phyloP scores from a whole-genome alignment of 495 filamentous ascomycete species.

The Tuber magnatum region DNA sequence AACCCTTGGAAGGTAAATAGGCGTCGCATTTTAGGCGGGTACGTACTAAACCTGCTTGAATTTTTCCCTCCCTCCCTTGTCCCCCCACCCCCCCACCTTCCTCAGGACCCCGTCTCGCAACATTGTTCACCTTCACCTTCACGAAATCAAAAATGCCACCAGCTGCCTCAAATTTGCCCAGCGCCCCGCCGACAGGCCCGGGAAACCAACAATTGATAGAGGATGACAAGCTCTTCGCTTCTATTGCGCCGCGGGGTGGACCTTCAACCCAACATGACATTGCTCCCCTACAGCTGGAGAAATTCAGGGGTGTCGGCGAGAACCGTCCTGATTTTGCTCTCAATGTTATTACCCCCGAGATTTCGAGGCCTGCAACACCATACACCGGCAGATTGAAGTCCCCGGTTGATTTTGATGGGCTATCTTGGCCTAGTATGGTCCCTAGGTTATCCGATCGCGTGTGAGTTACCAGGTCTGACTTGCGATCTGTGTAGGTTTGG shows the following conservation, averaged over 20 bases:
- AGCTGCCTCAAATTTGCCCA: not conserved
- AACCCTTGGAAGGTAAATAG: not conserved
- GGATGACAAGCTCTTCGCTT: slow-evolving; percentile 29
- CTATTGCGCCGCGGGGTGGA: slow-evolving; percentile 20
- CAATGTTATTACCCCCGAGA: slow-evolving; percentile 23
- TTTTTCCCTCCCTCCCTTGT: not conserved
- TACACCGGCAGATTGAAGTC: slow-evolving; percentile 44
- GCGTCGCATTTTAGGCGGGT: not conserved
- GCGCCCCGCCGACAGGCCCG: not conserved
- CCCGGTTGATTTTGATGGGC: slow-evolving; percentile 67
- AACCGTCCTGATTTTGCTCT: slow-evolving; percentile 13
- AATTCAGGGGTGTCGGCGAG: slow-evolving; percentile 12
- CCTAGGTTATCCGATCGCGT: not conserved
- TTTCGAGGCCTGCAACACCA: slow-evolving; percentile 30
- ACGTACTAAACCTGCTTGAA: not conserved
- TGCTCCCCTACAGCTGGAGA: slow-evolving; percentile 28
- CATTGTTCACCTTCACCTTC: not conserved
- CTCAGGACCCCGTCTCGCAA: not conserved
- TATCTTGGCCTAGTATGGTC: slow-evolving; percentile 60
- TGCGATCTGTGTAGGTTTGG: slow-evolving; percentile 51
- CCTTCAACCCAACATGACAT: slow-evolving; percentile 29
- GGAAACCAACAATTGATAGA: slow-evolving; percentile 1
- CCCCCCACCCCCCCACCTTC: not conserved
- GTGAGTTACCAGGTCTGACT: not conserved
- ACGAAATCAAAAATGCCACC: not conserved